Evolutionary conservation across 805 yeast genomes (phyloP).

Genomic region (Torulaspora indica): DNA sequence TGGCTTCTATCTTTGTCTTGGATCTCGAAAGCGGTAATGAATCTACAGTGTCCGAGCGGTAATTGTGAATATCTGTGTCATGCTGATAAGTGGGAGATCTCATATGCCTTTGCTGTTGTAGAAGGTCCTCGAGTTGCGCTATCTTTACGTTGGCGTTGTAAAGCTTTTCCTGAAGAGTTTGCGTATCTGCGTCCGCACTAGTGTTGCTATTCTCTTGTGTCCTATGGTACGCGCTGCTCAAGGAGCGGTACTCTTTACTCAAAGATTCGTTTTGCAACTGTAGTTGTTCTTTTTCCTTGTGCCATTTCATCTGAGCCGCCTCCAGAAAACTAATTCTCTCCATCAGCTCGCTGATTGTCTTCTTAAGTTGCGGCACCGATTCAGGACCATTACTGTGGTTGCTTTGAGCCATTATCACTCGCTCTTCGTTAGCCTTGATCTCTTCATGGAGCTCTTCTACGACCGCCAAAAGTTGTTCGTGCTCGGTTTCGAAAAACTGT

Average conservation of each 20-base stretch:
- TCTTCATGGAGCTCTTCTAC: slow-evolving; percentile 34
- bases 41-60: slow-evolving; percentile 14
- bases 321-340: slow-evolving; percentile 16
- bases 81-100: slow-evolving; percentile 8
- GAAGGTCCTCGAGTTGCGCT: slow-evolving; percentile 18
- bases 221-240: no score
- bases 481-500: slow-evolving; percentile 28
- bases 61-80: slow-evolving; percentile 2
- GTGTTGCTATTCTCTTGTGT: slow-evolving; percentile 18
- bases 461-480: slow-evolving; percentile 33
- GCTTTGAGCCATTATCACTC: slow-evolving; percentile 8
- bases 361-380: slow-evolving; percentile 1
- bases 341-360: slow-evolving; percentile 14
- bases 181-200: slow-evolving; percentile 20
- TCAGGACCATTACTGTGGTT: slow-evolving; percentile 3
- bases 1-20: slow-evolving; percentile 42
- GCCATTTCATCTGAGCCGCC: slow-evolving; percentile 22
- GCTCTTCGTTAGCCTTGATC: slow-evolving; percentile 31
- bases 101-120: slow-evolving; percentile 7
- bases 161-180: slow-evolving; percentile 32
- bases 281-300: slow-evolving; percentile 29
- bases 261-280: slow-evolving; percentile 29
- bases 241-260: slow-evolving; percentile 26
- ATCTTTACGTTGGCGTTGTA: slow-evolving; percentile 26
- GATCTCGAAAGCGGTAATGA: slow-evolving; percentile 33